These are phyloP conservation scores for Musa itinerans DNA, from an alignment of 176 grass and related monocot genomes.

Conservation along the genomic window DNA sequence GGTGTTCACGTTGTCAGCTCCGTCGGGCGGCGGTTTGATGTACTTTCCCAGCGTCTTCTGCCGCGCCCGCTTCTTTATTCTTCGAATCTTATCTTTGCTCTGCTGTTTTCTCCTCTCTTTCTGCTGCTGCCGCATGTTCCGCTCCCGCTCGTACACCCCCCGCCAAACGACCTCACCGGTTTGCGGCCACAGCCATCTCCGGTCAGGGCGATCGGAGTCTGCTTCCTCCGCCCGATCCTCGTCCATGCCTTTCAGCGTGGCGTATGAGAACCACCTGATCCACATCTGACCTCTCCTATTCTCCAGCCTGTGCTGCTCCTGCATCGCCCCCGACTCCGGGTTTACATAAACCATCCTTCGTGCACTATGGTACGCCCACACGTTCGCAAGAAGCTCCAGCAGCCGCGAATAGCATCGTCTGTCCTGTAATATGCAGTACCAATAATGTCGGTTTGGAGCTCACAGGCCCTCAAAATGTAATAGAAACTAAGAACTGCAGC, in stretches of 20 bases:
- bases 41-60: constrained; percentile 86
- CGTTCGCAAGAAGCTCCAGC: constrained; percentile 80
- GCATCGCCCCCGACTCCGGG: constrained; percentile 70
- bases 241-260: constrained; percentile 80
- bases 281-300: constrained; percentile 61
- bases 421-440: constrained; percentile 39
- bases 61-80: constrained; percentile 61
- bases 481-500: too few species aligned
- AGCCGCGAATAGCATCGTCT: constrained; percentile 69
- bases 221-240: constrained; percentile 85
- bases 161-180: constrained; percentile 83
- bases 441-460: not conserved
- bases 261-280: constrained; percentile 59
- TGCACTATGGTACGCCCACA: constrained; percentile 87
- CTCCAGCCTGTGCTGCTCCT: constrained; percentile 56
- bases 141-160: constrained; percentile 70
- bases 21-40: constrained; percentile 59
- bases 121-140: constrained; percentile 53
- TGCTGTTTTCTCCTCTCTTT: constrained; percentile 72
- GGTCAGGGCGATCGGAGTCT: constrained; percentile 39
- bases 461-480: not conserved
- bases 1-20: constrained; percentile 16
- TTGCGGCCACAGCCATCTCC: constrained; percentile 73
- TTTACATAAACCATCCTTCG: constrained; percentile 70
- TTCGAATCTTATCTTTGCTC: constrained; percentile 72